A percentile compares a stretch with the other conserved stretches of the same genome.
Evolutionary conservation across 108 stramenopile genomes (phyloP).

Genomic region (Heterococcus sp.): DNA sequence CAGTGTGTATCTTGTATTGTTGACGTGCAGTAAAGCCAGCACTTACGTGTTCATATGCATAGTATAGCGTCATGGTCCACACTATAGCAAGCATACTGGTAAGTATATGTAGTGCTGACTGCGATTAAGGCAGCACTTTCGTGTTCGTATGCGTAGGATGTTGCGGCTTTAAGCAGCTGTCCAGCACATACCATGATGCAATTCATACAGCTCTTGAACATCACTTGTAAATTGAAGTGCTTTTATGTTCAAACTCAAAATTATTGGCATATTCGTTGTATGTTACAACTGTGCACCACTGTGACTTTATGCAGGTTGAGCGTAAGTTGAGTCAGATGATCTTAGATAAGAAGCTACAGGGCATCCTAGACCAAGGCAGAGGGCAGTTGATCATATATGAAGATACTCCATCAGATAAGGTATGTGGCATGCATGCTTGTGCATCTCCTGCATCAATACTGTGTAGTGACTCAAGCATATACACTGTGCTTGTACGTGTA

Average conservation of each 20-base stretch:
- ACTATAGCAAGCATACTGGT: too few relatives aligned
- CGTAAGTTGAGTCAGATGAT: constrained; percentile 98
- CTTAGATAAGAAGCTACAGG: constrained; percentile 90
- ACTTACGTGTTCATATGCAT: too few relatives aligned
- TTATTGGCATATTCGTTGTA: neutral
- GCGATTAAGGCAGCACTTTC: too few relatives aligned
- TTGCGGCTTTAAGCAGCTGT: too few relatives aligned
- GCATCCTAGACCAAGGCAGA: constrained; percentile 97
- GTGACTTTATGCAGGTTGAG: constrained; percentile 63
- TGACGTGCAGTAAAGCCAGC: too few relatives aligned
- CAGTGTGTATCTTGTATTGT: too few relatives aligned
- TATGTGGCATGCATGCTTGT: too few relatives aligned
- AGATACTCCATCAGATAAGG: constrained; percentile 45
- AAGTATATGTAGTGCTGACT: too few relatives aligned
- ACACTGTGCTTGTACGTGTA: neutral
- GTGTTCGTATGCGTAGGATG: too few relatives aligned
- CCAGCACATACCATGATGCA: neutral
- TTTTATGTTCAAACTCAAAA: too few relatives aligned
- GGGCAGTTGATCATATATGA: constrained; percentile 75
- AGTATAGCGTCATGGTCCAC: too few relatives aligned
- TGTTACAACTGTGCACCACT: neutral
- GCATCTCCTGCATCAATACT: neutral
- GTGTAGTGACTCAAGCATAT: neutral
- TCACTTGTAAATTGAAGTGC: neutral
- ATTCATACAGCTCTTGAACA: neutral